phyloP scores from a whole-genome alignment of 768 basidiomycete genomes.

The Tylopilus plumbeoviolaceoides region DNA sequence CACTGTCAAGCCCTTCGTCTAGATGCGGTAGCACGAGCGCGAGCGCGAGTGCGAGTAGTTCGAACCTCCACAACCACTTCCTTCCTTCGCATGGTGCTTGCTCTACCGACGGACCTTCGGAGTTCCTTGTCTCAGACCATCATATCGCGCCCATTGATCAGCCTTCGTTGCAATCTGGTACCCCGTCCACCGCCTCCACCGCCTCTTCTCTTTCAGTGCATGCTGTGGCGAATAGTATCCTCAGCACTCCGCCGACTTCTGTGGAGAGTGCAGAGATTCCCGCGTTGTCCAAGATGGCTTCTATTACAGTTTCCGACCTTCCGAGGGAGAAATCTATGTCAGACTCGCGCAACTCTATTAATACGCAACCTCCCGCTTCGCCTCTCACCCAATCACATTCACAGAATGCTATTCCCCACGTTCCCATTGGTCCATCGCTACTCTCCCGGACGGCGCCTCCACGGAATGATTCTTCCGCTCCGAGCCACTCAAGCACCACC shows the following conservation, averaged over 20 bases:
- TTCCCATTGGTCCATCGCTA: slow-evolving; percentile 45
- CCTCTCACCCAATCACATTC: slow-evolving; percentile 25
- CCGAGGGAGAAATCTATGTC: background rate
- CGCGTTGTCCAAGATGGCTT: slow-evolving; percentile 34
- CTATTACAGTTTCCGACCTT: slow-evolving; percentile 18
- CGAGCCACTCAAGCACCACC: slow-evolving; percentile 19
- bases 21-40: slow-evolving; percentile 28
- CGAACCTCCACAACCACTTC: slow-evolving; percentile 17
- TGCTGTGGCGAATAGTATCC: slow-evolving; percentile 27
- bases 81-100: slow-evolving; percentile 5
- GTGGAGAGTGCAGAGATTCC: slow-evolving; percentile 34
- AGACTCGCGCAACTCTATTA: background rate
- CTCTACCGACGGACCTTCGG: slow-evolving; percentile 26
- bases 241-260: slow-evolving; percentile 59
- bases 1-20: slow-evolving; percentile 54
- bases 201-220: slow-evolving; percentile 48
- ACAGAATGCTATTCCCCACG: slow-evolving; percentile 17
- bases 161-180: slow-evolving; percentile 32
- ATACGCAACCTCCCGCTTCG: slow-evolving; percentile 12
- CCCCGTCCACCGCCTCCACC: slow-evolving; percentile 26
- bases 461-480: slow-evolving; percentile 13
- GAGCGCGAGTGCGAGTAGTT: slow-evolving; percentile 27
- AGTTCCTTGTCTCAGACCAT: slow-evolving; percentile 1
- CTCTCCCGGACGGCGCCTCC: slow-evolving; percentile 62
- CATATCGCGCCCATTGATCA: slow-evolving; percentile 4